These are phyloP conservation scores for Phytophthora fragariaefolia DNA, from an alignment of 352 stramenopile genomes.

Conservation along the genomic window DNA sequence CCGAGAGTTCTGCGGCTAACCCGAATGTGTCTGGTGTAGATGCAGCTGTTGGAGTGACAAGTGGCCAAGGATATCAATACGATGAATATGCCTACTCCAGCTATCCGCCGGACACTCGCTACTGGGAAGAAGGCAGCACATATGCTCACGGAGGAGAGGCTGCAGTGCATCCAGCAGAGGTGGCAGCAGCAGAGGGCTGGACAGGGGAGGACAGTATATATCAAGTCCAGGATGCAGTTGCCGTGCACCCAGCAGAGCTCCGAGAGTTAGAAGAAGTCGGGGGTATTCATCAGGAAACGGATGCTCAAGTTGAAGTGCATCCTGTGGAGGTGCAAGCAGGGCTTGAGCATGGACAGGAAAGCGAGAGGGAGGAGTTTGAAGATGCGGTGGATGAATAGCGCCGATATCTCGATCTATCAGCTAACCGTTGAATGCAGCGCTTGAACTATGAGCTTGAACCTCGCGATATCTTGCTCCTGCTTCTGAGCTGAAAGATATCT, in stretches of 20 bases:
- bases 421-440: background rate
- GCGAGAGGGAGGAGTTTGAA: slow-evolving; percentile 38
- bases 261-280: slow-evolving; percentile 11
- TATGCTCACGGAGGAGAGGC: slow-evolving; percentile 9
- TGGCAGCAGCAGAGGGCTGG: slow-evolving; percentile 1
- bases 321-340: background rate
- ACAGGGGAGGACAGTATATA: slow-evolving; percentile 12
- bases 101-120: background rate
- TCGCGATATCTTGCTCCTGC: too few relatives aligned
- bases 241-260: slow-evolving; percentile 12
- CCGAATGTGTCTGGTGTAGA: background rate
- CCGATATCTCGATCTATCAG: background rate
- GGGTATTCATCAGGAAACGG: slow-evolving; percentile 6
- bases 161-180: slow-evolving; percentile 19
- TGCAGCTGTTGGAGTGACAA: background rate
- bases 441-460: too few relatives aligned
- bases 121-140: slow-evolving; percentile 5
- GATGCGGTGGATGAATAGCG: slow-evolving; percentile 40
- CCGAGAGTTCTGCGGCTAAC: background rate
- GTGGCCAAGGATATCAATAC: background rate
- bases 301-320: background rate
- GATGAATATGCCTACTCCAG: background rate
- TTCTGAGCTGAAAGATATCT: background rate
- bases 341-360: slow-evolving; percentile 8
- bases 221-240: slow-evolving; percentile 16